Percentiles rank a stretch among this genome's conserved stretches.
These are phyloP conservation scores for Mycosphaerella sp. DNA, from an alignment of 2,329 filamentous ascomycete species.

Conservation along the genomic window DNA sequence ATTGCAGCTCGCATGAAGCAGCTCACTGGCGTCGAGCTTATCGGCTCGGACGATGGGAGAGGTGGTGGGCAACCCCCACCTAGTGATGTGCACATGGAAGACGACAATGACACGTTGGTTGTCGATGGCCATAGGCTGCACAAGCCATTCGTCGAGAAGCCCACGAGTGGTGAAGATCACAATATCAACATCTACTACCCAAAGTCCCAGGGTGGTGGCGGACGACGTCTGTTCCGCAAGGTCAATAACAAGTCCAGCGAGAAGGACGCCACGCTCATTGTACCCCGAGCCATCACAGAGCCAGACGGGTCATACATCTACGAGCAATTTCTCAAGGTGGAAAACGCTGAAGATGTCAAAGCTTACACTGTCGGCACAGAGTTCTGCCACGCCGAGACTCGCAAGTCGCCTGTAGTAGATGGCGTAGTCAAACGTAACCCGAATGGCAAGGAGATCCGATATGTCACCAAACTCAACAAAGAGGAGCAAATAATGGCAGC, in stretches of 20 bases:
- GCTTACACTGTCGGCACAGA: slow-evolving; percentile 91
- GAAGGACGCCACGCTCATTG: slow-evolving; percentile 68
- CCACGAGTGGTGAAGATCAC: slow-evolving; percentile 96
- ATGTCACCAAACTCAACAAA: slow-evolving; percentile 75
- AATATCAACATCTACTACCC: slow-evolving; percentile 99
- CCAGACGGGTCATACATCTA: slow-evolving; percentile 83
- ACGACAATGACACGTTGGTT: slow-evolving; percentile 78
- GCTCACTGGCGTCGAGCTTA: slow-evolving; percentile 68
- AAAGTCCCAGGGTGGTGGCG: slow-evolving; percentile 77
- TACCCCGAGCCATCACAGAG: slow-evolving; percentile 77
- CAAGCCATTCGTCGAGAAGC: slow-evolving; percentile 98
- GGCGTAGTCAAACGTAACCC: slow-evolving; percentile 93
- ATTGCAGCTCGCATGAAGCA: slow-evolving; percentile 74
- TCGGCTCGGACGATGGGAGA: slow-evolving; percentile 63
- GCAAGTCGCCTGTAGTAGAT: slow-evolving; percentile 95
- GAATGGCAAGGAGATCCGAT: slow-evolving; percentile 93
- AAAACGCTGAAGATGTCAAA: slow-evolving; percentile 97
- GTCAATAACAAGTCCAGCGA: slow-evolving; percentile 99
- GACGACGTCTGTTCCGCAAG: slow-evolving; percentile 87
- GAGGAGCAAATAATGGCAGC: slow-evolving; percentile 82
- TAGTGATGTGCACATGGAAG: slow-evolving; percentile 72
- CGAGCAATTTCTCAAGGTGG: slow-evolving; percentile 92
- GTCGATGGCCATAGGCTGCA: slow-evolving; percentile 77
- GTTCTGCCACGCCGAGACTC: slow-evolving; percentile 94
- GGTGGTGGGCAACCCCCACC: slow-evolving; percentile 53